Base-by-base conservation (phyloP, 441 rosid genomes). In the Croton setiger region DNA sequence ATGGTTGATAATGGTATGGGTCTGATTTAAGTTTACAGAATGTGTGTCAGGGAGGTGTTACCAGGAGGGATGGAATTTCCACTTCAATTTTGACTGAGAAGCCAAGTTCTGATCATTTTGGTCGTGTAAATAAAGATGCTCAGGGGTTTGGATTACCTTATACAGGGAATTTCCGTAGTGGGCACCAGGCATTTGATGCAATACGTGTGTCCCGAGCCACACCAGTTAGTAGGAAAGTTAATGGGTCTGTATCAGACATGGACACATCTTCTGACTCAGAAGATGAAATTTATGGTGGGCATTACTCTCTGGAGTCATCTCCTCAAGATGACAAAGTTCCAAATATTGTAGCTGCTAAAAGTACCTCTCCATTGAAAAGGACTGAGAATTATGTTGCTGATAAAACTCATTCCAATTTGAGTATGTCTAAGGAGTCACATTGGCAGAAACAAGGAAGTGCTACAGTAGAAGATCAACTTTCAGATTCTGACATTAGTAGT, bases 181-280 rank as follows among this genome's bases (percentile, higher is more conserved):
- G 83, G 44, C 81, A 65, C 76, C 81, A 81, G 48, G 75, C 89
- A 18, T 69, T 83, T 0, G 74, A 71, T 61, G 76, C 73, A 9
- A 66, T 84, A 52, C 75, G 73, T 1, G 75, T 67, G 48, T 72
- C 90, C 27, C 66, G 49, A 13, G 39, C 56, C n/a, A 67, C 81
- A 70, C 80, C 60, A 54, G 74, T 67, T 45, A 76, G 73, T 56
- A 74, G 48, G 44, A 62, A 77, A 61, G 75, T 67, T 61, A 76
- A 80, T 69, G 79, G 79, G 18, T 82, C 86, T 2, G 89, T 75
- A 71, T 89, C 98, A 52, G 97, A 93, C 67, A 87, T 86, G 87
- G 90, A 88, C 63, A 79, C 74, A 73, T 59, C 82, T 17, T 80
- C 92, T 39, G 87, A 86, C 74, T 87, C 90, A 0, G 95, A 88